A percentile compares a stretch with the other conserved stretches of the same genome.
phyloP scores from a whole-genome alignment of 2,329 filamentous ascomycete genomes.

The Trichoderma hamatum region DNA sequence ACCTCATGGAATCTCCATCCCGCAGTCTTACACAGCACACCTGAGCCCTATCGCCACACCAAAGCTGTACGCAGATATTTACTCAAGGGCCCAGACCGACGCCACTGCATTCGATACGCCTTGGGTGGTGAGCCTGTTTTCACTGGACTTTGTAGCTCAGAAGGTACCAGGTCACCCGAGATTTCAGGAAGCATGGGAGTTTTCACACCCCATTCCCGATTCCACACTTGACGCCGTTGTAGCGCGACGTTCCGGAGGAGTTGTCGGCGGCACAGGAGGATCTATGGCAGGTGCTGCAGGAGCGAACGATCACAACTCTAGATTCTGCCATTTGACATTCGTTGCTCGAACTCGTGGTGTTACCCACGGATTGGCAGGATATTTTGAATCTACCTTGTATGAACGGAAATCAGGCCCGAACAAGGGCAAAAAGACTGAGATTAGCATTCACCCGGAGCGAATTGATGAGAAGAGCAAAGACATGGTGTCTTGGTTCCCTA shows the following conservation, averaged over 20 bases:
- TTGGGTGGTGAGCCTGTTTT: conserved; percentile 91
- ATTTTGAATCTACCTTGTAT: conserved; percentile 97
- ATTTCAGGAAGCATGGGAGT: conserved; percentile 81
- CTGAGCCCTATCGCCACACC: conserved; percentile 90
- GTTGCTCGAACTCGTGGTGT: conserved; percentile 77
- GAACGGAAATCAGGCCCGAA: conserved; percentile 49
- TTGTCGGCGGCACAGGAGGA: conserved; percentile 68
- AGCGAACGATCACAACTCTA: conserved; percentile 86
- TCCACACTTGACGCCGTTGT: conserved; percentile 58
- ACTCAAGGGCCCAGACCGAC: conserved; percentile 63
- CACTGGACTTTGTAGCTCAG: conserved; percentile 82
- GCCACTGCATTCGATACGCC: conserved; percentile 82
- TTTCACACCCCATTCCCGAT: conserved; percentile 71
- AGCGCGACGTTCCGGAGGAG: conserved; percentile 64
- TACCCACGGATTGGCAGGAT: conserved; percentile 88
- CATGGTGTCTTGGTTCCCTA: conserved; percentile 99
- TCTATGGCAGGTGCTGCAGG: conserved; percentile 76
- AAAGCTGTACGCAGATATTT: conserved; percentile 80
- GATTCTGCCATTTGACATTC: conserved; percentile 79
- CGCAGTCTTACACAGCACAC: conserved; percentile 89
- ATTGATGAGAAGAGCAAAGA: conserved; percentile 93
- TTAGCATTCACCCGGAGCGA: conserved; percentile 89
- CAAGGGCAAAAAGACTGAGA: conserved; percentile 65
- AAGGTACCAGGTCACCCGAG: conserved; percentile 58
- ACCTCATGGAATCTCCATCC: conserved; percentile 87